phyloP scores from a whole-genome alignment of 768 basidiomycete genomes.

The Termitomyces eurrhizus region DNA sequence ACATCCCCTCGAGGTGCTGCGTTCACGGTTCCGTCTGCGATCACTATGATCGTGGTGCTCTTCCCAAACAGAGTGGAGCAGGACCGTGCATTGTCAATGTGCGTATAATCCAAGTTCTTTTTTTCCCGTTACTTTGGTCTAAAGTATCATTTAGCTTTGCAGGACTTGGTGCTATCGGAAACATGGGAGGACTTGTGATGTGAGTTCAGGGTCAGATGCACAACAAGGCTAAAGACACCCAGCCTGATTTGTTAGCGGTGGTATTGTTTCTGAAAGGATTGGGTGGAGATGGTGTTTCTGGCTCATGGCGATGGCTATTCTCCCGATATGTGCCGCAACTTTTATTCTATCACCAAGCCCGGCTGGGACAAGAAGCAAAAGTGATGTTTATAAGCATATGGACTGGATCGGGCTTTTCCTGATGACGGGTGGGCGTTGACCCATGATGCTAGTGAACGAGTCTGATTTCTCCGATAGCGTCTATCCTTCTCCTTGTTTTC shows the following conservation, averaged over 20 bases:
- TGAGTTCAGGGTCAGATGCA: neutral
- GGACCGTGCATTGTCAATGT: constrained; percentile 35
- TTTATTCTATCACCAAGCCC: constrained; percentile 22
- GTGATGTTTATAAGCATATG: constrained; percentile 8
- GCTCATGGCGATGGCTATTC: constrained; percentile 34
- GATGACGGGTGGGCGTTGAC: constrained; percentile 20
- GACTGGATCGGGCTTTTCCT: constrained; percentile 19
- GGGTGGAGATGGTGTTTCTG: constrained; percentile 49
- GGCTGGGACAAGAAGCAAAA: constrained; percentile 19
- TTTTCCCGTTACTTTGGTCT: neutral
- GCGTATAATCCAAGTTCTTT: neutral
- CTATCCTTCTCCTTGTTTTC: constrained; percentile 31
- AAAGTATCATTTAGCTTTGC: constrained; percentile 31
- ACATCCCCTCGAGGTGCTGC: constrained; percentile 12
- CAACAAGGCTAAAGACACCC: neutral
- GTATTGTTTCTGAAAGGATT: constrained; percentile 31
- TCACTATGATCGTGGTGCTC: constrained; percentile 41
- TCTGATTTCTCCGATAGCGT: constrained; percentile 11
- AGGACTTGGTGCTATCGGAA: constrained; percentile 42
- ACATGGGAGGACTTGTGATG: constrained; percentile 15
- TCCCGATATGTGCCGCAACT: constrained; percentile 26
- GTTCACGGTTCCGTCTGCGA: constrained; percentile 43
- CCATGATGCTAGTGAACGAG: constrained; percentile 10
- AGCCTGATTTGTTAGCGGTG: constrained; percentile 31
- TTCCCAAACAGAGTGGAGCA: constrained; percentile 44